Evolutionary conservation across 805 yeast species (phyloP), one percentile per base, ranked within the genome.

Genomic region (Starmerella stigmatis): DNA sequence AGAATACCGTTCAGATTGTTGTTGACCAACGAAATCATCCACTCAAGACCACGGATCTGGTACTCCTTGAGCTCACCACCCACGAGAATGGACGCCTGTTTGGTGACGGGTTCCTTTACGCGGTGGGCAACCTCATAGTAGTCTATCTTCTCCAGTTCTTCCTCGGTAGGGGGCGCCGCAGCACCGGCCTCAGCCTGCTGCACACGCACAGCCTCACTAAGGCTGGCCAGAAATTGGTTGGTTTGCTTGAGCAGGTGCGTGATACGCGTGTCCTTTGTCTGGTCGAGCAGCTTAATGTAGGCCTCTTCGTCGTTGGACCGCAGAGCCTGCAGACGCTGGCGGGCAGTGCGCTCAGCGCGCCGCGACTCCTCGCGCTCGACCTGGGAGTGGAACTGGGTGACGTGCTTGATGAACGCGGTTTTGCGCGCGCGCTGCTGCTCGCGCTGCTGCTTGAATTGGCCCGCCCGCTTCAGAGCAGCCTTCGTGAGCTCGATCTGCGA

Each of bases 261-360:
- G 61, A 89, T 88, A 73, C 98, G 84, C 1, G 96, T 89, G 66
- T 89, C 98, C 64, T 89, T 89, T 12, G 98, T 88, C 64, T 92
- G 96, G 61, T 89, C 96, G 52, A 89, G 75, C 58, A 89, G 74
- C 63, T 89, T 92, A 68, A 92, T 74, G 67, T 89, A 89, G 0
- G 97, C 97, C 64, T 89, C 98, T 65, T 92, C 98, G 66, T 89
- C 97, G 64, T 89, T 92, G 44, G 94, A 82, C 57, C 85, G 84
- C 72, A 92, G 76, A 8, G 97, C 97, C 66, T 84, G 95, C 61
- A 92, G 76, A 79, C 98, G 94, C 63, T 89, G 96, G 64, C 86
- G 89, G 29, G 98, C 98, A 61, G 85, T 92, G 56, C 80, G 76
- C 64, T 92, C 98, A n/a, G 83, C 68, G 53, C 86, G 78, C 63